Percentiles rank a stretch among this genome's conserved stretches.
phyloP scores from a whole-genome alignment of 768 basidiomycete species.

The Amanita rimosa region DNA sequence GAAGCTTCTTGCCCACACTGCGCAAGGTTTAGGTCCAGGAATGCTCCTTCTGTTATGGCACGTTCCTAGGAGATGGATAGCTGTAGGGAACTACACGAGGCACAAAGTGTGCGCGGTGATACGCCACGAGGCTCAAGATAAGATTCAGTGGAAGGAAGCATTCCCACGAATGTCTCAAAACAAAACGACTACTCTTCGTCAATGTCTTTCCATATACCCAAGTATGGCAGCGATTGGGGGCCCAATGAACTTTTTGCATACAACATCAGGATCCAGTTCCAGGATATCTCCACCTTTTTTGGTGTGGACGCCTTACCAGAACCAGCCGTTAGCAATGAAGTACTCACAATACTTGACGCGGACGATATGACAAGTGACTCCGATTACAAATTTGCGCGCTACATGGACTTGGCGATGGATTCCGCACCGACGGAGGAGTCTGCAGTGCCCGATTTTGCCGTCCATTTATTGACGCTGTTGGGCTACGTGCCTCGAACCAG shows the following conservation, averaged over 20 bases:
- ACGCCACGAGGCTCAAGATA: too few relatives aligned
- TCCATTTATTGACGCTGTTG: conserved; percentile 8
- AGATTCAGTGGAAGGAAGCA: too few relatives aligned
- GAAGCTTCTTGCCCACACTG: too few relatives aligned
- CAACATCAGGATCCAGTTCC: conserved; percentile 7
- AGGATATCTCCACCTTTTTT: conserved; percentile 12
- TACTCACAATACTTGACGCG: not conserved
- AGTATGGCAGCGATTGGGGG: conserved; percentile 19
- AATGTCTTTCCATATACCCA: too few relatives aligned
- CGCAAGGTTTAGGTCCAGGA: too few relatives aligned
- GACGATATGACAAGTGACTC: not conserved
- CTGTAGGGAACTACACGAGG: not conserved
- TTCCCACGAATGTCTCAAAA: too few relatives aligned
- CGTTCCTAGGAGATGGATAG: too few relatives aligned
- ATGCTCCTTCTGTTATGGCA: too few relatives aligned
- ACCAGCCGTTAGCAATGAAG: conserved; percentile 2
- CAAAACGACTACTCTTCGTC: too few relatives aligned
- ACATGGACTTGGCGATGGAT: conserved; percentile 12
- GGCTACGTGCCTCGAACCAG: not conserved
- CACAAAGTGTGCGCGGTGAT: not conserved
- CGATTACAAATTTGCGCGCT: conserved; percentile 6
- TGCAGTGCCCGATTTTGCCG: conserved; percentile 17
- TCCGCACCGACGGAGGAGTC: conserved; percentile 9
- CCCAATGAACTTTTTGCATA: conserved; percentile 6
- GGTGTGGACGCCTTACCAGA: conserved; percentile 9